Evolutionary conservation across 2,329 filamentous ascomycete genomes (phyloP).

Genomic region (Coniochaeta ligniaria): DNA sequence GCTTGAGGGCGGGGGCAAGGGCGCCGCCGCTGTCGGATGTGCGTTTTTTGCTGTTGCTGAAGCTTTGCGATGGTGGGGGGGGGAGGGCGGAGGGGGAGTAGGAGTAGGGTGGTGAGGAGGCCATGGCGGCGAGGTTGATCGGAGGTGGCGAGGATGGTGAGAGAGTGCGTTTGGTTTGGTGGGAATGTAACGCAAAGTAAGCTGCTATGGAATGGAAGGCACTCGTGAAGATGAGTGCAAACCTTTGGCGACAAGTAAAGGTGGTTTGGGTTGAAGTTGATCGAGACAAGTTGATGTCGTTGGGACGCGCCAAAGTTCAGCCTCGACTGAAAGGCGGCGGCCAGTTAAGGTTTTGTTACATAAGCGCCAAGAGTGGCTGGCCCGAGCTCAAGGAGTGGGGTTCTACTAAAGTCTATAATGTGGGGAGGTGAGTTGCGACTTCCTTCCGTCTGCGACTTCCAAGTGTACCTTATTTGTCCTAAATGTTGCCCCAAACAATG

Average conservation of each 20-base stretch:
- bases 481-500: no score
- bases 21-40: constrained; percentile 46
- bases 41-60: constrained; percentile 49
- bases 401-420: not conserved
- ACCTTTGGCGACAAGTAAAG: not conserved
- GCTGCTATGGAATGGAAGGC: no score
- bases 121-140: constrained; percentile 28
- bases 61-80: constrained; percentile 28
- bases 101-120: constrained; percentile 50
- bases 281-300: constrained; percentile 7
- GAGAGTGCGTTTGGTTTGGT: not conserved
- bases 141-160: constrained; percentile 9
- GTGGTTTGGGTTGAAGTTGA: not conserved
- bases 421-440: not conserved
- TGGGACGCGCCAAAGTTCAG: not conserved
- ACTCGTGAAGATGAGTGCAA: not conserved
- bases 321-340: not conserved
- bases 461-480: not conserved
- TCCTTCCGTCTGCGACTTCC: not conserved
- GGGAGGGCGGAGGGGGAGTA: constrained; percentile 47
- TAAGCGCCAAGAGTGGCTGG: not conserved
- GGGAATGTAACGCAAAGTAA: no score
- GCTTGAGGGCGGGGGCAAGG: constrained; percentile 52
- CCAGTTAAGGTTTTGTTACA: not conserved
- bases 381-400: no score